Percentiles rank a stretch among this genome's conserved stretches.
phyloP scores from a whole-genome alignment of 495 filamentous ascomycete species.

The Penicilliopsis zonata region DNA sequence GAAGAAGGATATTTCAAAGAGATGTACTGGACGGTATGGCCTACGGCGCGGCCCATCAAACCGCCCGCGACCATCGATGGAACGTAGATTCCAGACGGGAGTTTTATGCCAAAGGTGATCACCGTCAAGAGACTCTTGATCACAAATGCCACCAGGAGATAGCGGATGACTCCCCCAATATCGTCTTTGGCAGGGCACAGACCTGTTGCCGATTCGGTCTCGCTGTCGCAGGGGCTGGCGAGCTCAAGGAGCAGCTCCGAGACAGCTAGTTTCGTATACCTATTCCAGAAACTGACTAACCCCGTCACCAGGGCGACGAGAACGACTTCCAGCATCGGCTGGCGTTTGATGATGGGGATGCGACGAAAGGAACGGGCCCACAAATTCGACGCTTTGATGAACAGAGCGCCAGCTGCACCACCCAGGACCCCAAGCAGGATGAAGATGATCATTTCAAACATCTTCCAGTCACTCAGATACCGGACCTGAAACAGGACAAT shows the following conservation, averaged over 20 bases:
- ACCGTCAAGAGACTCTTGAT: constrained; percentile 83
- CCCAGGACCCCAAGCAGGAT: constrained; percentile 76
- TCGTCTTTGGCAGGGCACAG: constrained; percentile 68
- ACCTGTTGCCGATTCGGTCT: constrained; percentile 45
- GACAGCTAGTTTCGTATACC: constrained; percentile 77
- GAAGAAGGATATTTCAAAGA: constrained; percentile 61
- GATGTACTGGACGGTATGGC: constrained; percentile 75
- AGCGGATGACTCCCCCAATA: constrained; percentile 58
- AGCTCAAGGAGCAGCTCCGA: constrained; percentile 85
- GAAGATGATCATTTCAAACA: constrained; percentile 82
- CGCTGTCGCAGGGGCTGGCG: constrained; percentile 69
- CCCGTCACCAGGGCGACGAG: constrained; percentile 82
- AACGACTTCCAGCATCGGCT: constrained; percentile 77
- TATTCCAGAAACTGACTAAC: constrained; percentile 83
- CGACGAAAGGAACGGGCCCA: constrained; percentile 87
- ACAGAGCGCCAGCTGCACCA: constrained; percentile 74
- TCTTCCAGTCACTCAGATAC: constrained; percentile 86
- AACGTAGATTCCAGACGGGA: constrained; percentile 93
- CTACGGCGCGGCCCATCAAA: constrained; percentile 79
- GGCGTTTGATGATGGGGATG: constrained; percentile 65
- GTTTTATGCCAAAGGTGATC: constrained; percentile 88
- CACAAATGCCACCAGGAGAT: constrained; percentile 66
- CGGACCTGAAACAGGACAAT: constrained; percentile 93
- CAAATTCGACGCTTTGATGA: constrained; percentile 86
- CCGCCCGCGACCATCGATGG: constrained; percentile 98